phyloP scores from a whole-genome alignment of 257 asterid species.

The Solanum peruvianum region DNA sequence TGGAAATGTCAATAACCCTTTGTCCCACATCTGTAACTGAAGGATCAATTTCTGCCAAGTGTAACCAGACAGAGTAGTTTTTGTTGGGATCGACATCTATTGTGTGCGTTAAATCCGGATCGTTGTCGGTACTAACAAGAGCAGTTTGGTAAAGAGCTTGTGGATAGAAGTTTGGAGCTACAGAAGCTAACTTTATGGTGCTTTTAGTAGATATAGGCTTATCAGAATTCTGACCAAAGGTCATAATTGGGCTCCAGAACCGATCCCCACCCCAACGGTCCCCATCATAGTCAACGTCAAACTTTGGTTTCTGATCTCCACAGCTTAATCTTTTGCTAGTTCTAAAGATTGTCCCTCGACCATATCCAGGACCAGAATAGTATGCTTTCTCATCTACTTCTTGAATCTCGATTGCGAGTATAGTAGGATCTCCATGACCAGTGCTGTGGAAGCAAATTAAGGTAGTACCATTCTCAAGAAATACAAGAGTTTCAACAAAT shows the following conservation, averaged over 20 bases:
- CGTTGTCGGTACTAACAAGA: constrained; percentile 41
- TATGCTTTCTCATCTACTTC: constrained; percentile 72
- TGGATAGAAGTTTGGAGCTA: constrained; percentile 78
- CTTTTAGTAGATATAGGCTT: constrained; percentile 22
- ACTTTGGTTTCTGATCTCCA: constrained; percentile 52
- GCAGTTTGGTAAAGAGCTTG: constrained; percentile 77
- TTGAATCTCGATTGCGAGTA: constrained; percentile 84
- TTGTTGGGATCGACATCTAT: constrained; percentile 79
- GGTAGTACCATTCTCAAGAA: constrained; percentile 77
- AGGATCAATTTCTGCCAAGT: constrained; percentile 90
- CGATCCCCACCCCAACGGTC: constrained; percentile 95
- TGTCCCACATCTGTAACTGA: constrained; percentile 52
- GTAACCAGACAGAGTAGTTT: constrained; percentile 89
- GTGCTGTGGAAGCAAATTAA: constrained; percentile 93
- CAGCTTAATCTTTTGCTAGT: constrained; percentile 64
- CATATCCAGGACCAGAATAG: constrained; percentile 53
- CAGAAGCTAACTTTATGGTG: constrained; percentile 36
- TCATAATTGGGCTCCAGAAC: constrained; percentile 55
- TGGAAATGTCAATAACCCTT: constrained; percentile 61
- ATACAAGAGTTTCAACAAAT: constrained; percentile 65
- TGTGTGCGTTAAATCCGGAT: constrained; percentile 51
- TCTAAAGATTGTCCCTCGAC: constrained; percentile 71
- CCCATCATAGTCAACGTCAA: constrained; percentile 65
- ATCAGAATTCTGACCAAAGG: constrained; percentile 53
- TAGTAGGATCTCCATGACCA: constrained; percentile 92